Evolutionary conservation across 768 basidiomycete species (phyloP).

Genomic region (Amanita polypyramis): DNA sequence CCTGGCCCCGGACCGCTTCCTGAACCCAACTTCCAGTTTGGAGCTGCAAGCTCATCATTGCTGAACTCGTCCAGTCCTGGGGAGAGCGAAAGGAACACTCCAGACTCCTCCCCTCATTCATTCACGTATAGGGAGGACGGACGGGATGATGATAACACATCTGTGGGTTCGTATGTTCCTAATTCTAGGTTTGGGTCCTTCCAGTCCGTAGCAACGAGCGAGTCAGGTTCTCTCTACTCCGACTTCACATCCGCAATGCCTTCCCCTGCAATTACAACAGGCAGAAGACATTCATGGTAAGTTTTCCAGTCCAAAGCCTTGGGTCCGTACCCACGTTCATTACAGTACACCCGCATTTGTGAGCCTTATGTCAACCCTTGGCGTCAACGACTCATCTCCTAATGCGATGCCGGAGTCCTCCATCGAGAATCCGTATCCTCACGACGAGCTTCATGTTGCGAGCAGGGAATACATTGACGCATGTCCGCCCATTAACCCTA

Average conservation of each 20-base stretch:
- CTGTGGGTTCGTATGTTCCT: constrained; percentile 37
- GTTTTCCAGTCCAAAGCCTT: constrained; percentile 12
- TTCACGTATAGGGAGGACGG: constrained; percentile 39
- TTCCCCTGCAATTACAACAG: constrained; percentile 6
- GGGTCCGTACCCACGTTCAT: constrained; percentile 9
- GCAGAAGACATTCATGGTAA: constrained; percentile 33
- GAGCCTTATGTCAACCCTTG: constrained; percentile 32
- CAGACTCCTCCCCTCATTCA: constrained; percentile 36
- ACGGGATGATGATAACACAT: constrained; percentile 36
- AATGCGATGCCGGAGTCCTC: constrained; percentile 8
- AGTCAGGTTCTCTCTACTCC: constrained; percentile 42
- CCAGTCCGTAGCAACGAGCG: constrained; percentile 49
- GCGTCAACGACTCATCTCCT: constrained; percentile 21
- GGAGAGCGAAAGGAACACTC: constrained; percentile 44
- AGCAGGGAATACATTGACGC: constrained; percentile 8
- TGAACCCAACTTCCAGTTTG: constrained; percentile 53
- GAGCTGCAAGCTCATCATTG: constrained; percentile 38
- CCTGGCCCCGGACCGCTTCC: constrained; percentile 51
- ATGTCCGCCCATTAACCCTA: not conserved
- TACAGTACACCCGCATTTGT: constrained; percentile 27
- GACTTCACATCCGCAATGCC: constrained; percentile 24
- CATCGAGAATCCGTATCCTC: constrained; percentile 9
- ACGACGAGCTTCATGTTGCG: constrained; percentile 14
- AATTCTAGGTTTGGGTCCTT: constrained; percentile 54
- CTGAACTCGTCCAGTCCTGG: constrained; percentile 38